phyloP scores from a whole-genome alignment of 225 moss, liverwort and hornwort genomes.

The Takakia lepidozioides region DNA sequence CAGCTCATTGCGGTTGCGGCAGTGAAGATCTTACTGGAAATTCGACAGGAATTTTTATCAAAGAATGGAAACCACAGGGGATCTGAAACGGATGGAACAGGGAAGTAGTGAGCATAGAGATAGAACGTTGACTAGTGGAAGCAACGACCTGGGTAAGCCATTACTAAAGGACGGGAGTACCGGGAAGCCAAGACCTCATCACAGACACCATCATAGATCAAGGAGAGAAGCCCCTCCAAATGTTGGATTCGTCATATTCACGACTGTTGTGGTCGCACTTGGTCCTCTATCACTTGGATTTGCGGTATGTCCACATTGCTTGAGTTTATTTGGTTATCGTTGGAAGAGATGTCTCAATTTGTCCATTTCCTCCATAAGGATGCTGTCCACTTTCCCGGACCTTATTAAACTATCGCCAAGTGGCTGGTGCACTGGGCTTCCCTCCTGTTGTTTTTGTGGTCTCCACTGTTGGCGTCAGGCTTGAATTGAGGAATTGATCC shows the following conservation, averaged over 20 bases:
- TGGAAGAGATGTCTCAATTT: no score
- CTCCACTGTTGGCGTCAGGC: no score
- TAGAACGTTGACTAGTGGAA: slow-evolving; percentile 8
- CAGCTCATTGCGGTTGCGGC: no score
- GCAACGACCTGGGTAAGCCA: slow-evolving; percentile 26
- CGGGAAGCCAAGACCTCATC: slow-evolving; percentile 15
- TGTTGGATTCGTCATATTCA: slow-evolving; percentile 28
- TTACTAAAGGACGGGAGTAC: slow-evolving; percentile 19
- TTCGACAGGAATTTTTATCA: no score
- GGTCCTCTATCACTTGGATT: slow-evolving; percentile 58
- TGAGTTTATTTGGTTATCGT: no score
- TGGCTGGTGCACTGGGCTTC: no score
- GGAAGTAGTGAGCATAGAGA: slow-evolving; percentile 5
- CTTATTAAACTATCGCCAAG: no score
- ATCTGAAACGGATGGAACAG: slow-evolving; percentile 35
- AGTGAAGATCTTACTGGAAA: no score
- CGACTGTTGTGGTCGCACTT: slow-evolving; percentile 63
- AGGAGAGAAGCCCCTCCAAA: slow-evolving; percentile 34
- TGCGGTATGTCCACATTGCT: slow-evolving; percentile 24
- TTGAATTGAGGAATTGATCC: no score
- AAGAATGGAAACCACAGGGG: slow-evolving; percentile 15
- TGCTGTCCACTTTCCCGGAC: no score
- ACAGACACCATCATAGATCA: slow-evolving; percentile 20
- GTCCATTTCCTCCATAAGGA: no score
- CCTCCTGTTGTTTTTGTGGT: no score